A percentile compares a stretch with the other conserved stretches of the same genome.
These are phyloP conservation scores for Pythium dissotocum DNA, from an alignment of 352 stramenopile species.

Conservation along the genomic window DNA sequence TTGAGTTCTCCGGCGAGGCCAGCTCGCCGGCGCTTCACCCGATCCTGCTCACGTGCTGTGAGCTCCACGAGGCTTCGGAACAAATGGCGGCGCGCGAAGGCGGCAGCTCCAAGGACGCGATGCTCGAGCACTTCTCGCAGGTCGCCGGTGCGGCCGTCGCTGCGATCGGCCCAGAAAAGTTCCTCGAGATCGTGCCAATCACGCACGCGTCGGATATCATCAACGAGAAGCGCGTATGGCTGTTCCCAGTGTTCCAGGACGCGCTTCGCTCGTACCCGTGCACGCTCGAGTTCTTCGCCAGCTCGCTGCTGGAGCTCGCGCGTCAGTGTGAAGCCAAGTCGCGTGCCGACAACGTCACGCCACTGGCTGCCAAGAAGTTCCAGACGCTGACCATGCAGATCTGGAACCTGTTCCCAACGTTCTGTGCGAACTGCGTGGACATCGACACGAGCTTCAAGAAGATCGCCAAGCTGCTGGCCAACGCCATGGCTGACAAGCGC, in stretches of 20 bases:
- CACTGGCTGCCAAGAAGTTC: slow-evolving; percentile 70
- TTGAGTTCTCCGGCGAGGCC: slow-evolving; percentile 64
- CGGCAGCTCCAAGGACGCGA: slow-evolving; percentile 41
- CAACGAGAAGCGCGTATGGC: slow-evolving; percentile 74
- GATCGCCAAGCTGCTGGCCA: slow-evolving; percentile 84
- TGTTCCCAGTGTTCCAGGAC: slow-evolving; percentile 80
- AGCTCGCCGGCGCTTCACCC: slow-evolving; percentile 62
- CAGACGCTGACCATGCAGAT: slow-evolving; percentile 81
- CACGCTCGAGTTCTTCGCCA: slow-evolving; percentile 74
- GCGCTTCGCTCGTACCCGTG: slow-evolving; percentile 51
- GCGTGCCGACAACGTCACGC: slow-evolving; percentile 63
- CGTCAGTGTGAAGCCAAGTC: slow-evolving; percentile 70
- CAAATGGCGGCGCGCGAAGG: slow-evolving; percentile 55
- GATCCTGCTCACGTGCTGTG: slow-evolving; percentile 70
- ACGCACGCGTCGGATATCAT: slow-evolving; percentile 72
- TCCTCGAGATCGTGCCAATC: slow-evolving; percentile 77
- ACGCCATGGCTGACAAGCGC: slow-evolving; percentile 85
- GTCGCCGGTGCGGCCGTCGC: slow-evolving; percentile 63
- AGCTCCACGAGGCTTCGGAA: slow-evolving; percentile 78
- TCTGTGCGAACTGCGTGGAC: slow-evolving; percentile 71
- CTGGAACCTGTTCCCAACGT: slow-evolving; percentile 80
- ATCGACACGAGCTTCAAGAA: slow-evolving; percentile 84
- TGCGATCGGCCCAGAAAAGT: slow-evolving; percentile 63
- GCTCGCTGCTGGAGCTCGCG: slow-evolving; percentile 68
- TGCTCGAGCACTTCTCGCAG: slow-evolving; percentile 63